These are phyloP conservation scores for Tetrastigma voinierianum DNA, from an alignment of 164 flowering plant species.

Conservation along the genomic window DNA sequence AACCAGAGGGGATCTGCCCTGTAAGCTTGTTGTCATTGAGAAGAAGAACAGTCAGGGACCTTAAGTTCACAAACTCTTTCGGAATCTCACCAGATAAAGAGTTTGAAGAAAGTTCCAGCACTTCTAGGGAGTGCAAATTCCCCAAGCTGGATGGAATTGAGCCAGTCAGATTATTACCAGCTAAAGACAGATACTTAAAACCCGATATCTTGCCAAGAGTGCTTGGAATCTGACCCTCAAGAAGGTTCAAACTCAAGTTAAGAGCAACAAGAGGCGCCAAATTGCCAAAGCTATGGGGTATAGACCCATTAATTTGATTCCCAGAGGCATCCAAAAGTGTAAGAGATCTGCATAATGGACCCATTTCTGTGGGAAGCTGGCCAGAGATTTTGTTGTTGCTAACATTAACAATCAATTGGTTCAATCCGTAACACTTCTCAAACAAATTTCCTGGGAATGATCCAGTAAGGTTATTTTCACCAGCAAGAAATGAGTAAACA, in stretches of 20 bases:
- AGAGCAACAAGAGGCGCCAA: conserved; percentile 54
- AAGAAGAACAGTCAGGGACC: conserved; percentile 50
- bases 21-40: conserved; percentile 69
- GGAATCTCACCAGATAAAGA: conserved; percentile 73
- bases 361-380: conserved; percentile 48
- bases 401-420: conserved; percentile 49
- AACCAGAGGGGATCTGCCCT: conserved; percentile 64
- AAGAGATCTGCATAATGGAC: conserved; percentile 47
- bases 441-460: conserved; percentile 56
- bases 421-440: conserved; percentile 51
- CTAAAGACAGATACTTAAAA: conserved; percentile 58
- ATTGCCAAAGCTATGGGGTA: conserved; percentile 51
- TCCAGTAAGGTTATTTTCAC: conserved; percentile 53
- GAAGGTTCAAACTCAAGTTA: conserved; percentile 61
- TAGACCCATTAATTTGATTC: conserved; percentile 57
- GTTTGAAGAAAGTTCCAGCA: conserved; percentile 71
- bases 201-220: conserved; percentile 41
- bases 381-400: conserved; percentile 63
- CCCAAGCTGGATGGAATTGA: conserved; percentile 61
- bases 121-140: conserved; percentile 47
- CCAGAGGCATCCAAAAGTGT: conserved; percentile 63
- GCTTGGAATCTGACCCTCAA: conserved; percentile 60
- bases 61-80: conserved; percentile 45
- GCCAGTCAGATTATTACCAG: conserved; percentile 67
- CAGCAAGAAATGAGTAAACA: conserved; percentile 66